Conservation (phyloP, 179 eudicot species). For the Actinidia chinensis region DNA sequence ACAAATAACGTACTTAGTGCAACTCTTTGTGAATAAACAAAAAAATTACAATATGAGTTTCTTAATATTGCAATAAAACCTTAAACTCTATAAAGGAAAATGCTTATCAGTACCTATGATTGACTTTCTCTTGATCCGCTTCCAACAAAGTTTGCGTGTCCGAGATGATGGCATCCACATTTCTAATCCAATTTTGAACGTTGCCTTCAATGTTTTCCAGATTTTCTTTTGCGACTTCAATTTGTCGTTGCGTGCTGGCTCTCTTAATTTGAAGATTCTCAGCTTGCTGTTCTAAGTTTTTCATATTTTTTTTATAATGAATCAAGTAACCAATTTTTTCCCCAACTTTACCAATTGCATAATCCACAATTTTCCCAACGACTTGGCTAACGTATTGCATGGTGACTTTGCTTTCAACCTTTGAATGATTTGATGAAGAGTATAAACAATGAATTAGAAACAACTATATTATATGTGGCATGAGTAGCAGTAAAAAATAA, state of each 20-base stretch:
- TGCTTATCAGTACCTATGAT: neutral
- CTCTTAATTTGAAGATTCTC: constrained; percentile 14
- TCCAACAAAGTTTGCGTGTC: constrained; percentile 16
- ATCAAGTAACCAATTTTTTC: constrained; percentile 26
- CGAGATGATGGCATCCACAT: constrained; percentile 11
- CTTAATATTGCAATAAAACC: no score
- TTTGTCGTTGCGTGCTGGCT: constrained; percentile 1
- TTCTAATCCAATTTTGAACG: constrained; percentile 25
- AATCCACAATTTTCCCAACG: neutral
- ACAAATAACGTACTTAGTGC: no score
- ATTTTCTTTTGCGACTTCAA: constrained; percentile 24
- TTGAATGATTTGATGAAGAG: no score
- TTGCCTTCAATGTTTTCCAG: constrained; percentile 20
- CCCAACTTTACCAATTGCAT: neutral
- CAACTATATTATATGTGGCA: no score
- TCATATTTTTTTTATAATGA: constrained; percentile 5
- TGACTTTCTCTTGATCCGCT: neutral
- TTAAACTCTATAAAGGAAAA: no score
- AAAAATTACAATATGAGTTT: no score
- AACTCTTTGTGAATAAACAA: no score
- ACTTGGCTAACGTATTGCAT: neutral
- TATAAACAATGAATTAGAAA: no score
- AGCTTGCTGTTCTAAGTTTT: constrained; percentile 12
- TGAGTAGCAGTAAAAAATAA: no score
- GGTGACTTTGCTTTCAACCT: neutral